Evolutionary conservation across 202 grass and related monocot species (phyloP).

Genomic region (Schoenoplectus tabernaemontani): DNA sequence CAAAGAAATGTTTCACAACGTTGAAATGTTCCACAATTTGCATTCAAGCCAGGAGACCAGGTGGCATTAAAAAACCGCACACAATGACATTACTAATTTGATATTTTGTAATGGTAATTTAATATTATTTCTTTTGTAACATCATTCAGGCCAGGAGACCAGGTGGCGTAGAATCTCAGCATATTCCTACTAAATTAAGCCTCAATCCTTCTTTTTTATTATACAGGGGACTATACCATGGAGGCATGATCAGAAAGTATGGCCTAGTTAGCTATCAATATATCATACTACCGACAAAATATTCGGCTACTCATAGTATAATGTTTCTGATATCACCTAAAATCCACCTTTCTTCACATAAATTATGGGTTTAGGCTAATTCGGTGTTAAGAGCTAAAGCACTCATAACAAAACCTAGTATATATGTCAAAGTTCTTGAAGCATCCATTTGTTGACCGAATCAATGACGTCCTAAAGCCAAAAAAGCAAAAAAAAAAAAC

Average conservation of each 20-base stretch:
- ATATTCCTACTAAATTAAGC: slow-evolving; percentile 8
- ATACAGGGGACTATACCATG: neutral
- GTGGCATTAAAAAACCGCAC: too few relatives aligned
- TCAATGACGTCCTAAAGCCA: neutral
- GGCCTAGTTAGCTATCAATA: neutral
- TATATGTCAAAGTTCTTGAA: slow-evolving; percentile 14
- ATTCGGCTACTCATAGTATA: neutral
- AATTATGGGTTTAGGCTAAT: slow-evolving; percentile 21
- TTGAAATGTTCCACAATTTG: too few relatives aligned
- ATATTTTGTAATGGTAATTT: too few relatives aligned
- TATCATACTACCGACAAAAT: neutral
- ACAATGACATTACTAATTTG: too few relatives aligned
- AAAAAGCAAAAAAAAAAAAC: neutral
- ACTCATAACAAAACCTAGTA: slow-evolving; percentile 21
- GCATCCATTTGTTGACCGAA: slow-evolving; percentile 8
- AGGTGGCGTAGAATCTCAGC: neutral
- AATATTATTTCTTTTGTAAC: neutral
- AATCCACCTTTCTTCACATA: slow-evolving; percentile 16
- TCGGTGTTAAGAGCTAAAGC: slow-evolving; percentile 13
- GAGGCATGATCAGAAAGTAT: neutral
- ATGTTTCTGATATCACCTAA: slow-evolving; percentile 12
- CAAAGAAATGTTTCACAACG: too few relatives aligned
- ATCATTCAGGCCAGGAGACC: slow-evolving; percentile 7
- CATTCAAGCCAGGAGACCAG: too few relatives aligned
- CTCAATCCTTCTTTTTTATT: neutral